Base-by-base conservation (phyloP, 352 stramenopile genomes). In the Pythium phragmitis region DNA sequence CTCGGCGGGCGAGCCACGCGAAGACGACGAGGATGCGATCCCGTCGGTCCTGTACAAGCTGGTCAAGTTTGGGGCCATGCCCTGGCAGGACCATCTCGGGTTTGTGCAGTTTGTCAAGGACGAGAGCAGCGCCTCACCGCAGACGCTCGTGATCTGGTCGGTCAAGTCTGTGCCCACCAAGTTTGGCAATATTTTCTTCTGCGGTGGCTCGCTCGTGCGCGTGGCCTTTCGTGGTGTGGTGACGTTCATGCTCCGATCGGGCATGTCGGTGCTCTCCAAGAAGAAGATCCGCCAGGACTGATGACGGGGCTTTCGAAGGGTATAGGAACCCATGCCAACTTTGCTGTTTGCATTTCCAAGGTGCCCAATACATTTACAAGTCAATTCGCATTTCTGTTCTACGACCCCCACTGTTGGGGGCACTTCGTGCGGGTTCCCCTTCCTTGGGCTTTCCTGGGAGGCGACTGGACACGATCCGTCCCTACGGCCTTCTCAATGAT, bases 401-500 rank as follows among this genome's bases (percentile, higher is more conserved):
- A 30, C 26, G 4, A 30, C 26, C 26, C 26, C 26, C 26, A 30
- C 26, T 30, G 26, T 30, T 9, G 30, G 14, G 30, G 49, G 48
- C n/a, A 55, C 43, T 55, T n/a, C 11, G 28, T 17, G 39, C 5
- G 39, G 12, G 26, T 23, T 53, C 8, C n/a, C 13, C 26, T 43
- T 21, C 21, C 21, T 21, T 21, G 21, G 21, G 21, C 0, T n/a
- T 19, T 46, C 39, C 5, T 46, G 39, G 26, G 26, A 30, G 26
- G 26, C 26, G 26, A 1, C 26, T 5, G 26, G 26, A 30, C 4
- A 30, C 4, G 26, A 5, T 30, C 26, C 26, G 1, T 30, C 26
- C 26, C 4, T 46, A 92, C 83, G 41, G 83, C 83, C 66, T 89
- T 92, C 60, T 92, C 83, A 59, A 92, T 92, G 62, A 92, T 88